phyloP scores from a whole-genome alignment of 805 yeast species.

The Saccharomycopsis guyanensis region DNA sequence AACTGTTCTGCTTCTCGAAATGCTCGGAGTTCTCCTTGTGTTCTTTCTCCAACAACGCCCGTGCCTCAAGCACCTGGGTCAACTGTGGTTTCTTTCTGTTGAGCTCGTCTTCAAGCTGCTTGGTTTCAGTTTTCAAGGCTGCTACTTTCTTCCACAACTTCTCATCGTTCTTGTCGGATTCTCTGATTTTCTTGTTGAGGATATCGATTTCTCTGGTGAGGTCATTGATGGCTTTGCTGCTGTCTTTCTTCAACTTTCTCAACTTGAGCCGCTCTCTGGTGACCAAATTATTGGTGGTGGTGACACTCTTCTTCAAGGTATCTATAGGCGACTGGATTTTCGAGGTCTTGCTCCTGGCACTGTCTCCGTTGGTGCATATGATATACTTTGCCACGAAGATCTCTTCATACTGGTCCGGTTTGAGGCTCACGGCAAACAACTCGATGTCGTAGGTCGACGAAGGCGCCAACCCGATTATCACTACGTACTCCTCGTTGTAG shows the following conservation, averaged over 20 bases:
- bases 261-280: constrained; percentile 49
- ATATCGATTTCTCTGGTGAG: constrained; percentile 51
- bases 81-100: constrained; percentile 2
- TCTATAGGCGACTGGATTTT: constrained; percentile 42
- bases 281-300: constrained; percentile 54
- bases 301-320: constrained; percentile 57
- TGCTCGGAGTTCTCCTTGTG: not conserved
- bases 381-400: constrained; percentile 15
- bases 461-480: constrained; percentile 60
- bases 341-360: not conserved
- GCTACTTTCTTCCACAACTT: constrained; percentile 46
- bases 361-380: constrained; percentile 9
- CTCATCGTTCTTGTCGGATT: constrained; percentile 48
- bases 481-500: constrained; percentile 41
- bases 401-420: constrained; percentile 13
- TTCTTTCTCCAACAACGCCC: not conserved
- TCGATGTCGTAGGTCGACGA: constrained; percentile 56
- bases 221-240: constrained; percentile 43
- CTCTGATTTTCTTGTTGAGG: constrained; percentile 38
- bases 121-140: constrained; percentile 35
- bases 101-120: constrained; percentile 12
- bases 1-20: not conserved
- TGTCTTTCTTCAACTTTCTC: constrained; percentile 51
- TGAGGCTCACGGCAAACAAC: constrained; percentile 30
- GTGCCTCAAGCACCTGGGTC: not conserved